A percentile compares a stretch with the other conserved stretches of the same genome.
Conservation (phyloP, 108 stramenopile species). For the Skeletonema potamos region DNA sequence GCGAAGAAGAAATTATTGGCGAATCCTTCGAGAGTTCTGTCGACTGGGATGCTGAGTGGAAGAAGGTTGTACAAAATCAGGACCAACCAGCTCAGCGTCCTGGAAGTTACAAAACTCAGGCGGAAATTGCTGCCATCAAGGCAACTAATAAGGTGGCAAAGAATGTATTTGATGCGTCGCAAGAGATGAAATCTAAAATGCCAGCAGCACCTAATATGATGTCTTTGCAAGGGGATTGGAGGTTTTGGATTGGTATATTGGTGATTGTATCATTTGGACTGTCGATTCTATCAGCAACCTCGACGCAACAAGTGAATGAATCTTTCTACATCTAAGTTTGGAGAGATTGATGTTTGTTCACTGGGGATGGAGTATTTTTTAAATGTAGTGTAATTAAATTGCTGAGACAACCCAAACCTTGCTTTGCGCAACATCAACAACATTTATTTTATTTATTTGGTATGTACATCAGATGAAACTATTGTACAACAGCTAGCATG, state of each 20-base stretch:
- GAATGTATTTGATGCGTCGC: conserved; percentile 42
- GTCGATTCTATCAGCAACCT: conserved; percentile 30
- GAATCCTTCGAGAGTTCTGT: conserved; percentile 15
- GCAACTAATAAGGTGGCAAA: conserved; percentile 38
- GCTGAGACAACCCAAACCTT: background rate
- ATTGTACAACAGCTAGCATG: background rate
- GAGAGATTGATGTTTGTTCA: background rate
- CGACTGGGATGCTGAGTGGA: conserved; percentile 48
- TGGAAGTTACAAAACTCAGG: conserved; percentile 22
- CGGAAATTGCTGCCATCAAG: conserved; percentile 37
- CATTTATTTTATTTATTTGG: background rate
- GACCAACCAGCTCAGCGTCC: conserved; percentile 32
- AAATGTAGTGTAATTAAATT: background rate
- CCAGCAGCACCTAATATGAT: conserved; percentile 19
- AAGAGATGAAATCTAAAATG: conserved; percentile 28
- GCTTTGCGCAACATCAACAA: background rate
- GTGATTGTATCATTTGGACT: conserved; percentile 34
- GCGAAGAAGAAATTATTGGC: conserved; percentile 5
- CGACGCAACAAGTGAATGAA: conserved; percentile 14
- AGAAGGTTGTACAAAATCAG: conserved; percentile 38
- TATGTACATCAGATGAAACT: background rate
- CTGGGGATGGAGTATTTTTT: background rate
- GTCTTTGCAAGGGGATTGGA: conserved; percentile 44
- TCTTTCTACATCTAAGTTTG: conserved; percentile 38
- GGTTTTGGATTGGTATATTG: conserved; percentile 45